A percentile compares a stretch with the other conserved stretches of the same genome.
Conservation (phyloP, 176 grass and related monocot species). For the Guadua angustifolia region DNA sequence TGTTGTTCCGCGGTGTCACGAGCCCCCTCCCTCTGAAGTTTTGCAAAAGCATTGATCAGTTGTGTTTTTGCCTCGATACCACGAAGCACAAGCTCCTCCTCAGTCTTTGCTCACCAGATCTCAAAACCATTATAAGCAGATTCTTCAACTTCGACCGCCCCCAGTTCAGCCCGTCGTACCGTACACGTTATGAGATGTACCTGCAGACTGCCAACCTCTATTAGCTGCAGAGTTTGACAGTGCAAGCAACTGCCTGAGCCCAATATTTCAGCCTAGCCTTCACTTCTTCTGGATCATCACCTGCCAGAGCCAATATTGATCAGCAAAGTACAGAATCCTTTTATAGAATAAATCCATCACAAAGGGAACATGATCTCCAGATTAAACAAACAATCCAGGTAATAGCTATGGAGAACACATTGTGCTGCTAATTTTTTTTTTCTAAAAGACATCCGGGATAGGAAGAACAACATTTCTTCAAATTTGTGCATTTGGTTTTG, state of each 20-base stretch:
- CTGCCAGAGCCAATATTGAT: constrained; percentile 46
- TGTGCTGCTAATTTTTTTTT: neutral
- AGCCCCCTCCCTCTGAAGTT: constrained; percentile 22
- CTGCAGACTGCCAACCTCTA: constrained; percentile 10
- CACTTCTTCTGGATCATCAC: constrained; percentile 77
- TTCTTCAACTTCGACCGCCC: constrained; percentile 35
- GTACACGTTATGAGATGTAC: constrained; percentile 10
- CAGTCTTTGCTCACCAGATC: neutral
- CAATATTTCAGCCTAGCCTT: constrained; percentile 86
- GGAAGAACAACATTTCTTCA: constrained; percentile 28
- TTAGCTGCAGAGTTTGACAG: constrained; percentile 80
- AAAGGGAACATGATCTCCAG: constrained; percentile 14
- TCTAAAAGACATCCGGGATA: neutral
- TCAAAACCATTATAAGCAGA: constrained; percentile 27
- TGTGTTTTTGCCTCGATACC: constrained; percentile 19
- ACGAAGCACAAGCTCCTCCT: constrained; percentile 33
- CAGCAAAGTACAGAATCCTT: constrained; percentile 25
- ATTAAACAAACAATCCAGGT: neutral
- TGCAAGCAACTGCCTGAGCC: constrained; percentile 88
- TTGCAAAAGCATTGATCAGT: constrained; percentile 29
- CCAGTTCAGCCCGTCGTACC: constrained; percentile 37
- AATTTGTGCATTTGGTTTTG: neutral
- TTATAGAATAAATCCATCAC: neutral
- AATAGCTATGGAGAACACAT: neutral
- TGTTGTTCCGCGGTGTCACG: neutral